Percentiles rank a stretch among this genome's conserved stretches.
These are phyloP conservation scores for Phytophthora europaea DNA, from an alignment of 352 stramenopile genomes.

Conservation along the genomic window DNA sequence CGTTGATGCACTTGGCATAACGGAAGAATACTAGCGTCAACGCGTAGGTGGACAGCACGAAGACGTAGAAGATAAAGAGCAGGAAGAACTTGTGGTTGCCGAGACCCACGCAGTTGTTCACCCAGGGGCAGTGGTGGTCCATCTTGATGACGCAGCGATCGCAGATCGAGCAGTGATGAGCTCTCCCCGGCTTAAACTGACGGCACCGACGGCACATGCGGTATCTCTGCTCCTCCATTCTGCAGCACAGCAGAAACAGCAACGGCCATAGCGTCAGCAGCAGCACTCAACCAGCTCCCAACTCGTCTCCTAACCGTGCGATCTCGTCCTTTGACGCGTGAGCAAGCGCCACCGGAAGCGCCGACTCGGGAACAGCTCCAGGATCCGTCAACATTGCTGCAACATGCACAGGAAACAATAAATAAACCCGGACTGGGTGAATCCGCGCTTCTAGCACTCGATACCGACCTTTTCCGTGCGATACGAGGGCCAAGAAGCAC, in stretches of 20 bases:
- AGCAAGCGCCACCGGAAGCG: conserved; percentile 85
- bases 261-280: conserved; percentile 15
- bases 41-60: conserved; percentile 95
- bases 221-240: conserved; percentile 87
- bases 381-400: conserved; percentile 98
- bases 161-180: conserved; percentile 98
- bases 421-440: conserved; percentile 5
- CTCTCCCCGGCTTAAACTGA: conserved; percentile 96
- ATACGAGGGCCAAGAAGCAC: conserved; percentile 91
- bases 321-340: conserved; percentile 85
- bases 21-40: conserved; percentile 94
- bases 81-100: conserved; percentile 99
- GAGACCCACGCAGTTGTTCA: conserved; percentile 99
- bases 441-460: conserved; percentile 5
- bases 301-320: conserved; percentile 42
- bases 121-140: conserved; percentile 99
- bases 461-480: conserved; percentile 93
- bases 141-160: conserved; percentile 98
- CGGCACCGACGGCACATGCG: conserved; percentile 93
- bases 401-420: conserved; percentile 9
- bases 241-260: conserved; percentile 29
- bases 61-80: conserved; percentile 94
- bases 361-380: conserved; percentile 96
- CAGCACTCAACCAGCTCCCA: neutral
- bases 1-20: conserved; percentile 89